These are phyloP conservation scores for Quercus aquifolioides DNA, from an alignment of 306 rosid species.

Conservation along the genomic window DNA sequence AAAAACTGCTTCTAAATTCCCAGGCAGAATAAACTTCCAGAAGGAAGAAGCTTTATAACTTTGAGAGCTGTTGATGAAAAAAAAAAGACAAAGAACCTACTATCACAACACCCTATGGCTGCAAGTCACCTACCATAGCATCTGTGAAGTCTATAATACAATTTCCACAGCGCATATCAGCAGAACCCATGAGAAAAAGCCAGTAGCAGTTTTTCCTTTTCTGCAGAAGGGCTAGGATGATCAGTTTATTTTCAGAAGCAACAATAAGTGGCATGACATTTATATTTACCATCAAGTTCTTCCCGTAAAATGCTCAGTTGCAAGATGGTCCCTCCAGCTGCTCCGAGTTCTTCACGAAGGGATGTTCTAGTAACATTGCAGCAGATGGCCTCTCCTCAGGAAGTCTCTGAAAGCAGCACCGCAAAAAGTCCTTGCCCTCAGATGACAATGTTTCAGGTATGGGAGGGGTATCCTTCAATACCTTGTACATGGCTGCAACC, in stretches of 20 bases:
- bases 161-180: constrained; percentile 6
- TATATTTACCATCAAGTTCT: constrained; percentile 42
- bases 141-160: constrained; percentile 1
- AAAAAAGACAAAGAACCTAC: constrained; percentile 23
- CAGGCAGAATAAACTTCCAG: constrained; percentile 22
- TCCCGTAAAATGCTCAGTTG: constrained; percentile 29
- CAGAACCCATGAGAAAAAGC: neutral
- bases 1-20: constrained; percentile 39
- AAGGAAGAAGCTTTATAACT: constrained; percentile 23
- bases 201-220: constrained; percentile 13
- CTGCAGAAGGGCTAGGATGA: constrained; percentile 30
- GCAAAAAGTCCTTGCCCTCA: constrained; percentile 81
- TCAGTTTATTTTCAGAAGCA: constrained; percentile 40
- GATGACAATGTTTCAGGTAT: constrained; percentile 77
- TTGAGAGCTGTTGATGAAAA: constrained; percentile 1
- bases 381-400: constrained; percentile 92
- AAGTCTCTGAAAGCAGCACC: constrained; percentile 83
- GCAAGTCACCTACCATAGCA: constrained; percentile 27
- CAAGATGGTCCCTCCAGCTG: constrained; percentile 43
- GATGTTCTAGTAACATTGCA: constrained; percentile 71
- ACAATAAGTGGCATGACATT: neutral
- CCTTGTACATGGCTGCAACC: constrained; percentile 99
- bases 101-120: constrained; percentile 16
- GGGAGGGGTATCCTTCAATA: constrained; percentile 71
- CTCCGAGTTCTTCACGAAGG: constrained; percentile 56